Conservation (phyloP, 805 yeast genomes). For the Henningerozyma blattae region DNA sequence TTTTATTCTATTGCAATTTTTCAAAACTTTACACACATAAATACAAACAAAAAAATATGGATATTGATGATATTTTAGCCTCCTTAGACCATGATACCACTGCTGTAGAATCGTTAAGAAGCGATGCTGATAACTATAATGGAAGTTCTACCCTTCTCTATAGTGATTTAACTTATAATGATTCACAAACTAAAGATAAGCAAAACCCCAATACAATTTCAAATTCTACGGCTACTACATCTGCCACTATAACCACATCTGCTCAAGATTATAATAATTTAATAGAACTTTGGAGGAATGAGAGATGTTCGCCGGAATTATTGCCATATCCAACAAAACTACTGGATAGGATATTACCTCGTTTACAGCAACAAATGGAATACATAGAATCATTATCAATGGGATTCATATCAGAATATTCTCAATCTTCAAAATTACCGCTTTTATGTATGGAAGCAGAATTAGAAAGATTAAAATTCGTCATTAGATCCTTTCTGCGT, state of each 20-base stretch:
- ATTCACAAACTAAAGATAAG: background rate
- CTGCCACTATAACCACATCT: too few species aligned
- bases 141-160: too few species aligned
- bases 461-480: conserved; percentile 71
- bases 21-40: too few species aligned
- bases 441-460: conserved; percentile 84
- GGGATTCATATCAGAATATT: conserved; percentile 45
- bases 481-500: conserved; percentile 72
- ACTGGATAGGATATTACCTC: conserved; percentile 42
- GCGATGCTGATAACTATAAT: too few species aligned
- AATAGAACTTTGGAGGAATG: conserved; percentile 65
- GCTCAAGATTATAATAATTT: conserved; percentile 25
- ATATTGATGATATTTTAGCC: conserved; percentile 58
- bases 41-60: too few species aligned
- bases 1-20: too few species aligned
- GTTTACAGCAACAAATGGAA: conserved; percentile 62
- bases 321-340: conserved; percentile 57
- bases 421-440: conserved; percentile 56
- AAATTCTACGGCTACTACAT: too few species aligned
- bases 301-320: conserved; percentile 80
- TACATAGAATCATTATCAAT: conserved; percentile 68
- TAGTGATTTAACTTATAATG: conserved; percentile 6
- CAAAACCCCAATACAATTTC: background rate
- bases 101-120: conserved; percentile 14
- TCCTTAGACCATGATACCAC: conserved; percentile 46